Evolutionary conservation across 2,329 filamentous ascomycete genomes (phyloP).

Genomic region (Fusarium nurragi): DNA sequence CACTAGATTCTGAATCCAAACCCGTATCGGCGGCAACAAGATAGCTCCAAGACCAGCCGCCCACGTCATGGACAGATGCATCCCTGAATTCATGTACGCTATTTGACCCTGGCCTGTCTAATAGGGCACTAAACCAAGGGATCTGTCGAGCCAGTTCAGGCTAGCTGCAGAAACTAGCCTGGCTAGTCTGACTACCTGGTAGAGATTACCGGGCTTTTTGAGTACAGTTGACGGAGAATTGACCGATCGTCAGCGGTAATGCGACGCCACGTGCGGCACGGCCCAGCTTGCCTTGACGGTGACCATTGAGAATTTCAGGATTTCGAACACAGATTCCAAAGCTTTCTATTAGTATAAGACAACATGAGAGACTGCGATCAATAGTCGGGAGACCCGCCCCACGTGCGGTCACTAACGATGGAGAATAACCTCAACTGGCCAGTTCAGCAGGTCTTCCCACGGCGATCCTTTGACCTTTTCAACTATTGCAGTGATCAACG

Average conservation of each 20-base stretch:
- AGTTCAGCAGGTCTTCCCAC: slow-evolving; percentile 27
- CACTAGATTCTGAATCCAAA: neutral
- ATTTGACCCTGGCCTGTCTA: accelerated
- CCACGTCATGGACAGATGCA: neutral
- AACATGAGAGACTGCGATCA: neutral
- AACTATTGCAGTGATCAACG: slow-evolving; percentile 21
- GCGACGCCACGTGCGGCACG: neutral
- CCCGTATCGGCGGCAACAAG: neutral
- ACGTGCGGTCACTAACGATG: neutral
- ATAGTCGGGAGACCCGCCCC: neutral
- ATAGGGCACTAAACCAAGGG: neutral
- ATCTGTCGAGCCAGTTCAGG: neutral
- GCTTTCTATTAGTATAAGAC: neutral
- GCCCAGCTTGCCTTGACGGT: neutral
- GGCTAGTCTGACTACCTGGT: too few relatives aligned
- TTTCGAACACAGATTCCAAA: neutral
- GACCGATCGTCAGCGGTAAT: neutral
- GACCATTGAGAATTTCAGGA: neutral
- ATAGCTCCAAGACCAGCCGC: neutral
- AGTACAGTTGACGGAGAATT: neutral
- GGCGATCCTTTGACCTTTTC: slow-evolving; percentile 26
- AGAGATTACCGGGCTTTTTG: neutral
- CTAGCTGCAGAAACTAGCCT: neutral
- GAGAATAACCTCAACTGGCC: slow-evolving; percentile 18
- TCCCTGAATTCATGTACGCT: neutral